phyloP scores from a whole-genome alignment of 2,329 filamentous ascomycete genomes.

The Metarhizium album region DNA sequence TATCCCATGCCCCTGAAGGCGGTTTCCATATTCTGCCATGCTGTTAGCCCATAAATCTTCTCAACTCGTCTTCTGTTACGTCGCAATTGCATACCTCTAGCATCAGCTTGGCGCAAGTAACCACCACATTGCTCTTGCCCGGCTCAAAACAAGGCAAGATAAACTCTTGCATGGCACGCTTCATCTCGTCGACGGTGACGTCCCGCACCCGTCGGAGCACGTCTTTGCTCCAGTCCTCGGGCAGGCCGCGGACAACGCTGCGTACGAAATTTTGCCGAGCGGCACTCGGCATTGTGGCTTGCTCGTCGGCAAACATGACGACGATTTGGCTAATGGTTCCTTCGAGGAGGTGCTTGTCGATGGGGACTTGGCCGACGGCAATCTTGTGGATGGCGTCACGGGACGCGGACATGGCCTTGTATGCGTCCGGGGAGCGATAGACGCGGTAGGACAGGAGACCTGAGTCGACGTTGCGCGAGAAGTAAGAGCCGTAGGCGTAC shows the following conservation, averaged over 20 bases:
- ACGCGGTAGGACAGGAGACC: conserved; percentile 77
- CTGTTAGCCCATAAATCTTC: conserved; percentile 37
- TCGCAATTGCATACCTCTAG: conserved; percentile 54
- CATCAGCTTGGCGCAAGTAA: conserved; percentile 81
- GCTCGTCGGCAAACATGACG: conserved; percentile 74
- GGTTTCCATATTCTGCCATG: conserved; percentile 43
- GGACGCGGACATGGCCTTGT: conserved; percentile 72
- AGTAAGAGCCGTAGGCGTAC: conserved; percentile 80
- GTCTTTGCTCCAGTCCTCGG: conserved; percentile 65
- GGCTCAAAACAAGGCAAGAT: conserved; percentile 73
- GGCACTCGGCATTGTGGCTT: conserved; percentile 72
- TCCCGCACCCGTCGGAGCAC: conserved; percentile 67
- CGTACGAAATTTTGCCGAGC: conserved; percentile 76
- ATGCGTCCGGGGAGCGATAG: conserved; percentile 81
- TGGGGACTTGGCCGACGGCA: conserved; percentile 55
- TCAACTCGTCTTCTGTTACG: not conserved
- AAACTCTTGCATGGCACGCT: conserved; percentile 59
- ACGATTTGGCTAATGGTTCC: conserved; percentile 87
- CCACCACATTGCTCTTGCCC: conserved; percentile 69
- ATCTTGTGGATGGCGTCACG: conserved; percentile 65
- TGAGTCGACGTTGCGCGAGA: conserved; percentile 65
- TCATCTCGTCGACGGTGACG: conserved; percentile 68
- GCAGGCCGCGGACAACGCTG: conserved; percentile 65
- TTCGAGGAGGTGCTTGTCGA: conserved; percentile 77
- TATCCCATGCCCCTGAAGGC: conserved; percentile 70